Evolutionary conservation across 1,284 basidiomycete genomes (phyloP).

Genomic region (Fomitopsis betulina): DNA sequence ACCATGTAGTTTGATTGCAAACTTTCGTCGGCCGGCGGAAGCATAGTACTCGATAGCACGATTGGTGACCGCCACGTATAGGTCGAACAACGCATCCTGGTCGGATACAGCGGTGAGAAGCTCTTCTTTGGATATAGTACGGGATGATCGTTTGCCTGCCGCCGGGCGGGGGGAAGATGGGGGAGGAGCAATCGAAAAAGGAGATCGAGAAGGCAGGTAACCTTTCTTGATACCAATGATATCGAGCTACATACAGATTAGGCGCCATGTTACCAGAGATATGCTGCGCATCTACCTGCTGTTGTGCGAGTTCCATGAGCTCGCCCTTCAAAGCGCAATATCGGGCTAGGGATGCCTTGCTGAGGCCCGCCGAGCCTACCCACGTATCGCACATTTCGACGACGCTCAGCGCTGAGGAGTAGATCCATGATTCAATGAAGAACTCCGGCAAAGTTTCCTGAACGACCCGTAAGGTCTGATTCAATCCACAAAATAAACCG

Average conservation of each 20-base stretch:
- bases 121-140: conserved; percentile 57
- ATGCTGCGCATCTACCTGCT: conserved; percentile 49
- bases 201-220: conserved; percentile 67
- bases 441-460: conserved; percentile 69
- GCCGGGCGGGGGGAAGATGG: conserved; percentile 9
- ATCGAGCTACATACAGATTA: conserved; percentile 56
- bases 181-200: conserved; percentile 55
- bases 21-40: conserved; percentile 76
- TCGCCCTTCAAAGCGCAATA: conserved; percentile 77
- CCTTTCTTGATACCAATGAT: conserved; percentile 70
- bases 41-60: conserved; percentile 81
- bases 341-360: conserved; percentile 38
- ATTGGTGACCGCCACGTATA: conserved; percentile 73
- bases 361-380: conserved; percentile 45
- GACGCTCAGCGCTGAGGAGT: conserved; percentile 84
- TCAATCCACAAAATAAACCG: background rate
- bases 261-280: background rate
- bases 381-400: conserved; percentile 83
- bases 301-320: conserved; percentile 75
- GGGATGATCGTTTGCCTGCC: conserved; percentile 24
- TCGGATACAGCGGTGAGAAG: conserved; percentile 60
- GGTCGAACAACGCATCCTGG: conserved; percentile 61
- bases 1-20: conserved; percentile 79
- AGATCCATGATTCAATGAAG: conserved; percentile 94
- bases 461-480: background rate